phyloP scores from a whole-genome alignment of 345 rosid genomes.

The Eucalyptus polyanthemos region DNA sequence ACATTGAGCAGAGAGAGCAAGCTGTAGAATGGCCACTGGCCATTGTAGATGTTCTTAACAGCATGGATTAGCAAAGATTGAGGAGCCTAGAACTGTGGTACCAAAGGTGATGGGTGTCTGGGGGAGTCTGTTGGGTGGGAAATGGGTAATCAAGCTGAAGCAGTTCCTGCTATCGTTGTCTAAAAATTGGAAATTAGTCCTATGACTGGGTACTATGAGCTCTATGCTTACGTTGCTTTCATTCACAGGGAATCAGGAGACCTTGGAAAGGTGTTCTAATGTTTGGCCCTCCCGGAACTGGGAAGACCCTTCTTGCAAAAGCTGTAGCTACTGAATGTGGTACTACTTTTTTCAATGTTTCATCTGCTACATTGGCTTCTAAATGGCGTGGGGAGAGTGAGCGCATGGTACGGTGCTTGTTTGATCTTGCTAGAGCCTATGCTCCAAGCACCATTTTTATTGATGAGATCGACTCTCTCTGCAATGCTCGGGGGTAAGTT shows the following conservation, averaged over 20 bases:
- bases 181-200: not conserved
- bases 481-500: slow-evolving; percentile 92
- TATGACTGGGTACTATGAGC: not conserved
- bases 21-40: not conserved
- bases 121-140: not conserved
- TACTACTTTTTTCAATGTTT: slow-evolving; percentile 92
- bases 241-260: slow-evolving; percentile 87
- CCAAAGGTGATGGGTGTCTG: not conserved
- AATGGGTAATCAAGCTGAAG: not conserved
- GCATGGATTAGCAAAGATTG: not conserved
- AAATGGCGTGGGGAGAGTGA: slow-evolving; percentile 99
- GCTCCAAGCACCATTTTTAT: slow-evolving; percentile 96
- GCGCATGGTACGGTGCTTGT: slow-evolving; percentile 94
- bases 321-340: slow-evolving; percentile 99
- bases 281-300: slow-evolving; percentile 99
- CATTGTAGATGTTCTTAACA: not conserved
- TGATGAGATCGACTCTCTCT: slow-evolving; percentile 95
- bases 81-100: not conserved
- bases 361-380: slow-evolving; percentile 95
- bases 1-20: not conserved
- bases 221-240: not conserved
- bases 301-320: slow-evolving; percentile 90
- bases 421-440: slow-evolving; percentile 94
- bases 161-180: not conserved
- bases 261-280: slow-evolving; percentile 99